Conservation (phyloP, 768 basidiomycete genomes). For the Kondoa subrosea region DNA sequence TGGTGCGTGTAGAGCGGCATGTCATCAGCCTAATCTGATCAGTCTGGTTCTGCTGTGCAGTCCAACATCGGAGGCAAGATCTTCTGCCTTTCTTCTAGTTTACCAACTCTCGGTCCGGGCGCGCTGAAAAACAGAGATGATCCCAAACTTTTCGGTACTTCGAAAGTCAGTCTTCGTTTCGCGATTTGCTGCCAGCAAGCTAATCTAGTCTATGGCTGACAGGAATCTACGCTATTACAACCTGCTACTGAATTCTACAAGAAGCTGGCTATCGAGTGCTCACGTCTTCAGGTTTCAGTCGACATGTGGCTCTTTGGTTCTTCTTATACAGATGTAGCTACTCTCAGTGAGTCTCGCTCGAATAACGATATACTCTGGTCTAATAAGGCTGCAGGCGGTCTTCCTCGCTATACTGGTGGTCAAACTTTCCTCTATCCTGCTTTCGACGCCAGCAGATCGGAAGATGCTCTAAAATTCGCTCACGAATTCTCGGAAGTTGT, state of each 20-base stretch:
- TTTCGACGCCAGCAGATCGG: constrained; percentile 82
- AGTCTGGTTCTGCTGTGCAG: constrained; percentile 34
- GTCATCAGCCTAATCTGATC: not conserved
- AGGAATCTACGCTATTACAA: constrained; percentile 85
- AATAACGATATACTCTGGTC: not conserved
- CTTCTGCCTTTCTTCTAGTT: constrained; percentile 60
- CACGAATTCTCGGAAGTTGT: constrained; percentile 89
- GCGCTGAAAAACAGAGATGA: constrained; percentile 92
- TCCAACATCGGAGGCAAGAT: constrained; percentile 89
- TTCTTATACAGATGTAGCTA: constrained; percentile 86
- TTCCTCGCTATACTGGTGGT: constrained; percentile 94
- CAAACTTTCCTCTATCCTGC: constrained; percentile 97
- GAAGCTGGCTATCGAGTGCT: constrained; percentile 96
- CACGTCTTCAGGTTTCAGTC: constrained; percentile 86
- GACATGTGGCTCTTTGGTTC: constrained; percentile 98
- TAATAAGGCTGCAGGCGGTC: constrained; percentile 43
- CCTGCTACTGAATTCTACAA: constrained; percentile 94
- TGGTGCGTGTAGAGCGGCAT: constrained; percentile 40
- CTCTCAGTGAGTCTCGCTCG: constrained; percentile 45
- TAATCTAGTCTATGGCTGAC: not conserved
- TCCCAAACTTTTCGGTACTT: constrained; percentile 82
- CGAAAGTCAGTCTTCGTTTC: constrained; percentile 45
- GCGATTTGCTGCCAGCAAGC: not conserved
- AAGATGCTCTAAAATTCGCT: constrained; percentile 95
- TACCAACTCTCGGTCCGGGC: constrained; percentile 78